Base-by-base conservation (phyloP, 371 early-diverging fungal species). In the Mortierella sp. region DNA sequence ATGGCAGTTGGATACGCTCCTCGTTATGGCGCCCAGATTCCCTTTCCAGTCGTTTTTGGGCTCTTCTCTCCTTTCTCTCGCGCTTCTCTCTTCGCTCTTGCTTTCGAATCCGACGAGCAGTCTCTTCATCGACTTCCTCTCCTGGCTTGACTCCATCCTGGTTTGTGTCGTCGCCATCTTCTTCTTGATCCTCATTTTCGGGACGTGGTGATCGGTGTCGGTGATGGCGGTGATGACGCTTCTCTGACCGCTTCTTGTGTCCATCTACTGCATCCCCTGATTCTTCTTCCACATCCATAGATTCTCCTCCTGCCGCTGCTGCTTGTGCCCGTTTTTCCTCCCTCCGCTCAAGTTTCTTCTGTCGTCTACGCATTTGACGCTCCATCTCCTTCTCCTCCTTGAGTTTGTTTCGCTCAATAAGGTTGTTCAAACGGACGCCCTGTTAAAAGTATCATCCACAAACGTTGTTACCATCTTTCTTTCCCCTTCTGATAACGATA, bases 391-490 rank as follows among this genome's bases (percentile, higher is more conserved):
- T 78, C 1, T 47, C 58, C 40, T 78, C 79, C 1, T 67, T 53
- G 9, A 10, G 66, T 59, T 74, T 82, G 45, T 84, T 84, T 15
- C 84, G 79, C 16, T 59, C 71, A 21, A 84, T 57, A 13, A 84
- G 67, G 19, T 84, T 84, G 21, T 66, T 63, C 21, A 82, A 32
- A 62, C 77, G 83, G 19, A 84, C 77, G 63, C 74, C 74, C 84
- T 84, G 69, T 60, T 15, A 28, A 28, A 28, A 15, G 11, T 47
- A 15, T 47, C 19, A 47, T 28, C 1, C 11, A 47, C 16, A 19
- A 16, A 47, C 0, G 15, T 16, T 47, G 5, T 43, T 43, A 43
- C 13, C 13, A 43, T 8, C 5, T 13, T 10, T 43, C 43, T 43
- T 43, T 43, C 3, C 43, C 13, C 7, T 43, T 13, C 13, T 43